phyloP scores from a whole-genome alignment of 768 basidiomycete genomes.

The Pleurotus sapidus region DNA sequence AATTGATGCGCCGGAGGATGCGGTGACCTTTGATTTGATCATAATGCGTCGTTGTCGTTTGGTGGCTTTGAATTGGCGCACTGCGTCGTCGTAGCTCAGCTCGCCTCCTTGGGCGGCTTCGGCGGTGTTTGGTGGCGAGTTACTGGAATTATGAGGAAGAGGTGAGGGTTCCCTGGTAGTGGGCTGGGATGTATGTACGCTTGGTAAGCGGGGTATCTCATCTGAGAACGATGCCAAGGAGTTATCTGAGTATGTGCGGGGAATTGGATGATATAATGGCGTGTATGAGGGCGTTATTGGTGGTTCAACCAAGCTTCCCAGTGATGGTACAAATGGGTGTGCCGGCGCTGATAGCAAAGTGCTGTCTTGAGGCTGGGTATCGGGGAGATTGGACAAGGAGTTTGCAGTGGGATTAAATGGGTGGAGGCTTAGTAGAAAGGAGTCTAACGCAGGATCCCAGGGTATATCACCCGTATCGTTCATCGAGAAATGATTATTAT shows the following conservation, averaged over 20 bases:
- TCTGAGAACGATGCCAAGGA: neutral
- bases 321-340: too few relatives aligned
- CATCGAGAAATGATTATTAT: too few relatives aligned
- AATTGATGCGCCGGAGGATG: constrained; percentile 6
- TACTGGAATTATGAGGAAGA: neutral
- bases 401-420: too few relatives aligned
- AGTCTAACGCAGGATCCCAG: too few relatives aligned
- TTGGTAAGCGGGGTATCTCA: neutral
- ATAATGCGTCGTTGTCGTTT: constrained; percentile 1
- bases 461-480: too few relatives aligned
- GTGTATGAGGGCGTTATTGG: too few relatives aligned
- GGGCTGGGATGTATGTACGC: neutral
- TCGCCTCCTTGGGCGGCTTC: neutral
- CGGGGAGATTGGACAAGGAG: too few relatives aligned
- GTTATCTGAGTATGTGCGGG: neutral
- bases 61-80: constrained; percentile 2
- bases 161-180: neutral
- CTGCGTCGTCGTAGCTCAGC: constrained; percentile 3
- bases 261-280: neutral
- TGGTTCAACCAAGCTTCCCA: too few relatives aligned
- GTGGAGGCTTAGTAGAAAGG: too few relatives aligned
- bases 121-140: neutral
- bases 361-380: too few relatives aligned
- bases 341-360: too few relatives aligned
- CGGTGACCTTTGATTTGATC: neutral